Evolutionary conservation across 768 basidiomycete species (phyloP).

Genomic region (Lactifluus echinatus): DNA sequence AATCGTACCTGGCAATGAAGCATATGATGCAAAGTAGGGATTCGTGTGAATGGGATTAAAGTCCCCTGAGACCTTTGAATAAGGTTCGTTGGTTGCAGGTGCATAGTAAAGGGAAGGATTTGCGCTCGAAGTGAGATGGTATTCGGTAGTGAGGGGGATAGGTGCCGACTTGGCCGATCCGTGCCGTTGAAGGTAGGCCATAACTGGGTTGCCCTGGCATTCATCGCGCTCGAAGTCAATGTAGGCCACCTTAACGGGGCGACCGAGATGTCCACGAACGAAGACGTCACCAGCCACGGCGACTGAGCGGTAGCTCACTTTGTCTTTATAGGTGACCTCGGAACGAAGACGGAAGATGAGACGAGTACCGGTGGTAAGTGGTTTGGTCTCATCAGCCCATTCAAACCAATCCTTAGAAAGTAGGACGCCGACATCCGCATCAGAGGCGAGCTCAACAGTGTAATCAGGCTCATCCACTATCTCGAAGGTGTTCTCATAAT

Average conservation of each 20-base stretch:
- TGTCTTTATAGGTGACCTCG: slow-evolving; percentile 86
- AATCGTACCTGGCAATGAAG: slow-evolving; percentile 89
- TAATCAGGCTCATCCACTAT: slow-evolving; percentile 86
- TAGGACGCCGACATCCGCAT: slow-evolving; percentile 82
- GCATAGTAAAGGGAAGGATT: slow-evolving; percentile 63
- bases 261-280: slow-evolving; percentile 81
- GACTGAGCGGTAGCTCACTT: slow-evolving; percentile 72
- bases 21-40: slow-evolving; percentile 94
- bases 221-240: slow-evolving; percentile 83
- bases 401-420: slow-evolving; percentile 97
- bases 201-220: slow-evolving; percentile 86
- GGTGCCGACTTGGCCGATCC: slow-evolving; percentile 71
- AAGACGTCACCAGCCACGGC: slow-evolving; percentile 80
- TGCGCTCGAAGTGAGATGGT: slow-evolving; percentile 69
- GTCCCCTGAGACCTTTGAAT: slow-evolving; percentile 93
- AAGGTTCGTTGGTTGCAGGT: slow-evolving; percentile 89
- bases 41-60: slow-evolving; percentile 99
- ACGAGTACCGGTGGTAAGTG: slow-evolving; percentile 69
- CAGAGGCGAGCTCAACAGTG: slow-evolving; percentile 60
- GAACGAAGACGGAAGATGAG: slow-evolving; percentile 88
- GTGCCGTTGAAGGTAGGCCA: slow-evolving; percentile 88
- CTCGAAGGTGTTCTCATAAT: slow-evolving; percentile 96
- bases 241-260: slow-evolving; percentile 79
- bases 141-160: slow-evolving; percentile 72
- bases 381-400: slow-evolving; percentile 78